phyloP scores from a whole-genome alignment of 2,329 filamentous ascomycete species.

The Thielaviopsis ethacetica region DNA sequence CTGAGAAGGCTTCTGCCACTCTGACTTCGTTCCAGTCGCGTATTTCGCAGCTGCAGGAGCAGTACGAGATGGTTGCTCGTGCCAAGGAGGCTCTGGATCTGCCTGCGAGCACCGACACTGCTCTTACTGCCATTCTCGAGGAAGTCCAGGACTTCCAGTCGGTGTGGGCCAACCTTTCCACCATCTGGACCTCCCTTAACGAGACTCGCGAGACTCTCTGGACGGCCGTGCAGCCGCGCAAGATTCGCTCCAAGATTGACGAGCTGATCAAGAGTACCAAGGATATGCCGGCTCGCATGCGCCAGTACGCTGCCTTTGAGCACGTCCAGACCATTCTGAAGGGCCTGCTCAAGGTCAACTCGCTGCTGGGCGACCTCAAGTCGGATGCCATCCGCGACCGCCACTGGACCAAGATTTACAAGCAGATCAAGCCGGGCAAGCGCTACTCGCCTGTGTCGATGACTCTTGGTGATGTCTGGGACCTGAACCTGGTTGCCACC shows the following conservation, averaged over 20 bases:
- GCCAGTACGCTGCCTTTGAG: slow-evolving; percentile 98
- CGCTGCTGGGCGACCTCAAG: slow-evolving; percentile 75
- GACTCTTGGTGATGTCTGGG: slow-evolving; percentile 98
- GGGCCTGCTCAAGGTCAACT: slow-evolving; percentile 79
- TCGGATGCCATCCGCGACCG: slow-evolving; percentile 92
- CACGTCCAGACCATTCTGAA: slow-evolving; percentile 87
- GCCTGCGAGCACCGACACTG: slow-evolving; percentile 60
- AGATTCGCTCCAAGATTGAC: slow-evolving; percentile 78
- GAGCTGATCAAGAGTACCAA: slow-evolving; percentile 94
- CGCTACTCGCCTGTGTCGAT: slow-evolving; percentile 87
- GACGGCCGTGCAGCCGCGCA: slow-evolving; percentile 89
- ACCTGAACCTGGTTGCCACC: slow-evolving; percentile 75
- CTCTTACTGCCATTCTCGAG: slow-evolving; percentile 73
- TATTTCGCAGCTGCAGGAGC: slow-evolving; percentile 69
- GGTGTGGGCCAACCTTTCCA: slow-evolving; percentile 88
- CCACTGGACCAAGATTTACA: slow-evolving; percentile 97
- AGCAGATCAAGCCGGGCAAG: slow-evolving; percentile 79
- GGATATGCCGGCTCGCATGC: slow-evolving; percentile 97
- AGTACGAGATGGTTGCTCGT: slow-evolving; percentile 85
- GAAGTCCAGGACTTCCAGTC: slow-evolving; percentile 98
- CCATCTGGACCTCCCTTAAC: slow-evolving; percentile 91
- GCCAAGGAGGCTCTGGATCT: slow-evolving; percentile 94
- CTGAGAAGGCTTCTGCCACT: slow-evolving; percentile 71
- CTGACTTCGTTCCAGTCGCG: slow-evolving; percentile 69
- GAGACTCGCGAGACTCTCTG: slow-evolving; percentile 84